Percentiles rank a stretch among this genome's conserved stretches.
These are phyloP conservation scores for Darksidea phi DNA, from an alignment of 495 filamentous ascomycete species.

Conservation along the genomic window DNA sequence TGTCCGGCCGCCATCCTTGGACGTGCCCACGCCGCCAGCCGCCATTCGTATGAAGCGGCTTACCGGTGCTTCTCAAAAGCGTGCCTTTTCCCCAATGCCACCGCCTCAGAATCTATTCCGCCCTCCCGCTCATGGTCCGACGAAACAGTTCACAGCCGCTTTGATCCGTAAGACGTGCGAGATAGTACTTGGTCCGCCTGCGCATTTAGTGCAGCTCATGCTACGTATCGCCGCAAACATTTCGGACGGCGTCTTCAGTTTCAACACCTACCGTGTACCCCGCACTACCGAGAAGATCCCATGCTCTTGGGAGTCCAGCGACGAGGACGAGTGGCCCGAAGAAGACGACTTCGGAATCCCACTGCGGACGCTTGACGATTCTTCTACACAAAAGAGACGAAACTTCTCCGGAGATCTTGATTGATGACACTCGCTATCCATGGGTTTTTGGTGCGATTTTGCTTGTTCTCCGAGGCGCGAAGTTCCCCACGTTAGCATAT, in stretches of 20 bases:
- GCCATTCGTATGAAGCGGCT: slow-evolving; percentile 54
- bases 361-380: slow-evolving; percentile 35
- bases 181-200: slow-evolving; percentile 71
- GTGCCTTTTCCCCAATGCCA: slow-evolving; percentile 69
- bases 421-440: slow-evolving; percentile 1
- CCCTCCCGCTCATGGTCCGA: slow-evolving; percentile 46
- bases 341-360: slow-evolving; percentile 46
- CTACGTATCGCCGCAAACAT: slow-evolving; percentile 76
- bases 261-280: slow-evolving; percentile 30
- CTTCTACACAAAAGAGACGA: slow-evolving; percentile 8
- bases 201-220: slow-evolving; percentile 72
- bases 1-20: slow-evolving; percentile 41
- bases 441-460: neutral
- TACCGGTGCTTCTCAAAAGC: slow-evolving; percentile 52
- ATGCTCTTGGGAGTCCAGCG: slow-evolving; percentile 57
- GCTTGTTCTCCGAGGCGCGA: too few species aligned
- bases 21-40: slow-evolving; percentile 51
- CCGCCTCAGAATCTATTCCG: slow-evolving; percentile 62
- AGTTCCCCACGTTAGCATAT: neutral
- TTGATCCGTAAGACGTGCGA: slow-evolving; percentile 74
- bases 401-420: slow-evolving; percentile 20
- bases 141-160: slow-evolving; percentile 60
- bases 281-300: slow-evolving; percentile 50
- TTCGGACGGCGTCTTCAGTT: slow-evolving; percentile 54
- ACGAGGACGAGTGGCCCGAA: slow-evolving; percentile 43